Evolutionary conservation across 2,329 filamentous ascomycete species (phyloP), one percentile per base, ranked within the genome.

Genomic region (Aureobasidium sp.): DNA sequence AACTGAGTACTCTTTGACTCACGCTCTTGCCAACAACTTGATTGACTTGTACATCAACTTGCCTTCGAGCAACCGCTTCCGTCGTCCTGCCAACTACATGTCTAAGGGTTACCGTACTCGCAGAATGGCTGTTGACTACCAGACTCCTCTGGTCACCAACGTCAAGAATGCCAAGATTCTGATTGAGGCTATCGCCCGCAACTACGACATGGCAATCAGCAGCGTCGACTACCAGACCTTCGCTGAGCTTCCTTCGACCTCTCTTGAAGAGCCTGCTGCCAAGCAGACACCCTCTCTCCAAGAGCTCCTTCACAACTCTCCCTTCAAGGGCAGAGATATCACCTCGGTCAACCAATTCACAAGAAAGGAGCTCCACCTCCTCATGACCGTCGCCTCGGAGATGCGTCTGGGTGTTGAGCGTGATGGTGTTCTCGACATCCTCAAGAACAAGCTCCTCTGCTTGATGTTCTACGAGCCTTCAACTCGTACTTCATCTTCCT

Each of bases 41-140:
- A 99, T 99, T 70, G 93, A 97, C 74, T 79, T 99, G 64, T 99
- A 99, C 80, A 97, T 99, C 86, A 99, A 99, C 76, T 77, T 99
- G 76, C 94, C 94, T n/a, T 97, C 94, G 13, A 96, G 85, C 84
- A 99, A 99, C 81, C 90, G 92, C 75, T 99, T 95, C 82, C 86
- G 94, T 69, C 87, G 94, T 67, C 94, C 94, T 36, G 94, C 94
- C 69, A 99, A 91, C 80, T 99, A 97, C 78, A 95, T 99, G 88
- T 95, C 90, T 76, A 94, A 94, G 79, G 94, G 94, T 64, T 99
- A 99, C 78, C 88, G 90, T 71, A 97, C 94, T 61, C 86, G 94
- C 74, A 87, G 94, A 75, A 97, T 99, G 92, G 94, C 94, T 39
- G 94, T 99, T 45, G 94, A 97, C 76, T 90, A 97, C 78, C 93